A percentile compares a stretch with the other conserved stretches of the same genome.
Evolutionary conservation across 768 basidiomycete genomes (phyloP).

Genomic region (Gloeopeniophorella convolvens): DNA sequence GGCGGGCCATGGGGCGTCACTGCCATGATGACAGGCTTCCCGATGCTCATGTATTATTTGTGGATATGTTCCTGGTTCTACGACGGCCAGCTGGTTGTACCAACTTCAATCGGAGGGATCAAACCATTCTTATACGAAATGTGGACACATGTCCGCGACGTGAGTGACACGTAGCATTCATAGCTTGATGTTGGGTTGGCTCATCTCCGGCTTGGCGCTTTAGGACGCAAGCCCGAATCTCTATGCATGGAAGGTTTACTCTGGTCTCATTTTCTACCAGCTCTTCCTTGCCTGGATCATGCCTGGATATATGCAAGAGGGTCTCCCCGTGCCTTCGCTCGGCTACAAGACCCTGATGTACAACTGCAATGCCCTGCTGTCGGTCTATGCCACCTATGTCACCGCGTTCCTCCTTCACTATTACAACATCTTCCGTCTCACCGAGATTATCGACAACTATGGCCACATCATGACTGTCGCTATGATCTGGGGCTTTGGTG

Average conservation of each 20-base stretch:
- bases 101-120: slow-evolving; percentile 62
- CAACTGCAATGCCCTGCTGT: slow-evolving; percentile 91
- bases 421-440: slow-evolving; percentile 80
- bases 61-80: slow-evolving; percentile 98
- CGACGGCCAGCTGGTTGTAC: slow-evolving; percentile 73
- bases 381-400: slow-evolving; percentile 75
- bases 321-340: slow-evolving; percentile 92
- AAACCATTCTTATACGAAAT: slow-evolving; percentile 72
- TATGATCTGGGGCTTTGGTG: slow-evolving; percentile 84
- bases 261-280: slow-evolving; percentile 82
- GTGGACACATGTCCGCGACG: slow-evolving; percentile 80
- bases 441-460: slow-evolving; percentile 93
- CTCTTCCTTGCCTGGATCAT: slow-evolving; percentile 85
- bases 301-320: slow-evolving; percentile 90
- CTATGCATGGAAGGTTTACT: slow-evolving; percentile 88
- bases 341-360: slow-evolving; percentile 90
- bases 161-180: slow-evolving; percentile 33
- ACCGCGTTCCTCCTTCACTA: slow-evolving; percentile 72
- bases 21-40: slow-evolving; percentile 93
- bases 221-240: slow-evolving; percentile 89
- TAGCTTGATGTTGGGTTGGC: background rate
- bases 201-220: background rate
- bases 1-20: slow-evolving; percentile 89
- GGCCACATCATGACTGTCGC: slow-evolving; percentile 94
- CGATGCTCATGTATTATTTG: slow-evolving; percentile 95